Conservation (phyloP, 164 flowering plant genomes). For the Vitis amurensis region DNA sequence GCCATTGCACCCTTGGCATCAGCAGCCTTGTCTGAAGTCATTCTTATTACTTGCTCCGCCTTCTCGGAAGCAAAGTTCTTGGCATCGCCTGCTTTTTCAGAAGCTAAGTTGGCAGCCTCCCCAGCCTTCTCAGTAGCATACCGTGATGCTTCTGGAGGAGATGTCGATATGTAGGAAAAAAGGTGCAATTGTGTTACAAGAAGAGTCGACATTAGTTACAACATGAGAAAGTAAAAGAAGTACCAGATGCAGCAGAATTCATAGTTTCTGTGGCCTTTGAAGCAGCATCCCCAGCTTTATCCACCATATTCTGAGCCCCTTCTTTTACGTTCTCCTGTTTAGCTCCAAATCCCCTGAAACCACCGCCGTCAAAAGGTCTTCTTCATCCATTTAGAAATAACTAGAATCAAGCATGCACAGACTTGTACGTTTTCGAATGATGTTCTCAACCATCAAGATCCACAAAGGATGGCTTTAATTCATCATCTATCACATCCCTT, state of each 20-base stretch:
- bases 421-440: background rate
- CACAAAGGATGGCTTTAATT: no score
- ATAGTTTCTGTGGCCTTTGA: slow-evolving; percentile 27
- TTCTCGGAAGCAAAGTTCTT: slow-evolving; percentile 18
- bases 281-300: slow-evolving; percentile 34
- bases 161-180: background rate
- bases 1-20: slow-evolving; percentile 11
- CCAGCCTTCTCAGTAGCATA: slow-evolving; percentile 32
- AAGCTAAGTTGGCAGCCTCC: slow-evolving; percentile 13
- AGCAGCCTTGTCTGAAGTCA: slow-evolving; percentile 20
- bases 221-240: background rate
- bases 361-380: background rate
- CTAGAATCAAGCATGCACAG: no score
- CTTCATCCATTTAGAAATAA: background rate
- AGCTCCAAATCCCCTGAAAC: slow-evolving; percentile 27
- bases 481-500: no score
- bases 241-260: slow-evolving; percentile 33
- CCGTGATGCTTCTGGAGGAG: slow-evolving; percentile 22
- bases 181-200: no score
- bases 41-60: slow-evolving; percentile 7
- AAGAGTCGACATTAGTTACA: background rate
- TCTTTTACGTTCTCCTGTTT: slow-evolving; percentile 14
- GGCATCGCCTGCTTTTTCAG: slow-evolving; percentile 4
- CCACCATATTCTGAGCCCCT: slow-evolving; percentile 17
- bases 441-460: no score